Evolutionary conservation across 2,329 filamentous ascomycete species (phyloP), one percentile per base, ranked within the genome.

Genomic region (Cordyceps cicadae): DNA sequence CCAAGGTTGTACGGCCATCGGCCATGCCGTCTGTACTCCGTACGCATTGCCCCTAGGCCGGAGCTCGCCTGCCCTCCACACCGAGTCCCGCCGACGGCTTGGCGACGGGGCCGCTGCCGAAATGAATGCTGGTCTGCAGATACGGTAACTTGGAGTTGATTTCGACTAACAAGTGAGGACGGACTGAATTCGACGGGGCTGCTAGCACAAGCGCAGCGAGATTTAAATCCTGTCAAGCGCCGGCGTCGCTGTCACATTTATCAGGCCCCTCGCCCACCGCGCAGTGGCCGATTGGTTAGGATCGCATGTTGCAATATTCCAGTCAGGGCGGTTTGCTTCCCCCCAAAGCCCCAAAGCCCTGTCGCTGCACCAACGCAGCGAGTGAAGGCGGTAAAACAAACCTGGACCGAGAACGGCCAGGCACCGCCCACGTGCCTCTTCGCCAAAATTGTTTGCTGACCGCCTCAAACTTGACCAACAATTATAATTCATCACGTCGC

Each of bases 1-100:
- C 43, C 26, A 29, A 29, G 14, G 21, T 58, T 46, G 55, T 58
- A 58, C 55, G 55, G 51, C 46, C 34, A 24, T 58, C 55, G 55
- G 55, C 32, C 55, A 58, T 58, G 55, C 55, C 55, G 43, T 46
- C 1, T 21, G 43, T 29, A 29, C 29, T 29, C 29, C 29, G 29
- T 46, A 46, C 11, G 55, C 26, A n/a, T 14, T 9, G 29, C 7
- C 29, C 29, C 5, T 29, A 29, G 29, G 29, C 29, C 43, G 54
- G 54, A 46, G 43, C 14, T 51, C 46, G 34, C 34, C 24, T n/a
- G 21, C 21, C 29, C 24, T 32, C 7, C 52, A 6, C 52, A 54
- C 17, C 17, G 21, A 43, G 49, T 39, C 29, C 54, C 54, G 48
- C 43, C 37, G 15, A 17, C 37, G 41, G 17, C 21, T 29, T 32